phyloP scores from a whole-genome alignment of 768 basidiomycete species.

The Hypsizygus marmoreus region DNA sequence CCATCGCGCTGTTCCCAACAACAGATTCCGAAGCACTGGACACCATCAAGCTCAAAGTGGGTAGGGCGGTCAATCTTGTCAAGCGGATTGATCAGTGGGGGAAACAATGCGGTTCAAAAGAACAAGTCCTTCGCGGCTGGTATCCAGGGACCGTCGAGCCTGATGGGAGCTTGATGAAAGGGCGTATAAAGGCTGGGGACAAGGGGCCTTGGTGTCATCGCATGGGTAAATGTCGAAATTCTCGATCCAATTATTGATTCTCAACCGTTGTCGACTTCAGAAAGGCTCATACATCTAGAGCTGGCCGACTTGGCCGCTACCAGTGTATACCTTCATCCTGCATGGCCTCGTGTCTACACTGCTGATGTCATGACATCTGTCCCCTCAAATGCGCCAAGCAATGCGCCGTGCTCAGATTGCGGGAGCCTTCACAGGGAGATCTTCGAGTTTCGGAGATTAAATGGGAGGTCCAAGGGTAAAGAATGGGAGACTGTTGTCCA shows the following conservation, averaged over 20 bases:
- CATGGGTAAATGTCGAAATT: conserved; percentile 47
- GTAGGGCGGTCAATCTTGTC: conserved; percentile 71
- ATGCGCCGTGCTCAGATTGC: conserved; percentile 41
- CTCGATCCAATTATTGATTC: no score
- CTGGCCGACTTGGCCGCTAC: conserved; percentile 67
- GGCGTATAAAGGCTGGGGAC: conserved; percentile 60
- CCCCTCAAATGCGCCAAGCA: conserved; percentile 19
- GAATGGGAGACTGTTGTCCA: conserved; percentile 79
- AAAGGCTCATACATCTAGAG: conserved; percentile 80
- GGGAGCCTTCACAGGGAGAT: conserved; percentile 74
- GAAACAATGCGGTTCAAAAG: conserved; percentile 79
- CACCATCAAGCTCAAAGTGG: conserved; percentile 73
- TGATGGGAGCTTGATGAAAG: conserved; percentile 59
- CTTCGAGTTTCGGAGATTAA: conserved; percentile 66
- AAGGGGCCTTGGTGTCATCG: conserved; percentile 71
- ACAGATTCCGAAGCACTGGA: conserved; percentile 29
- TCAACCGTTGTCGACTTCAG: no score
- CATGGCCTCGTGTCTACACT: conserved; percentile 40
- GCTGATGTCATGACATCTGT: conserved; percentile 16
- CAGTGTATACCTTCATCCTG: conserved; percentile 57
- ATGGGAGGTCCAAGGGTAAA: conserved; percentile 56
- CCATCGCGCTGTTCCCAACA: neutral
- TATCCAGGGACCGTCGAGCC: conserved; percentile 61
- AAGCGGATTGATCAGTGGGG: conserved; percentile 79
- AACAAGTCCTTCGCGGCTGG: conserved; percentile 72